Evolutionary conservation across 192 early-diverging fungal species (phyloP), one percentile per base, ranked within the genome.

Genomic region (Funneliformis mosseae): DNA sequence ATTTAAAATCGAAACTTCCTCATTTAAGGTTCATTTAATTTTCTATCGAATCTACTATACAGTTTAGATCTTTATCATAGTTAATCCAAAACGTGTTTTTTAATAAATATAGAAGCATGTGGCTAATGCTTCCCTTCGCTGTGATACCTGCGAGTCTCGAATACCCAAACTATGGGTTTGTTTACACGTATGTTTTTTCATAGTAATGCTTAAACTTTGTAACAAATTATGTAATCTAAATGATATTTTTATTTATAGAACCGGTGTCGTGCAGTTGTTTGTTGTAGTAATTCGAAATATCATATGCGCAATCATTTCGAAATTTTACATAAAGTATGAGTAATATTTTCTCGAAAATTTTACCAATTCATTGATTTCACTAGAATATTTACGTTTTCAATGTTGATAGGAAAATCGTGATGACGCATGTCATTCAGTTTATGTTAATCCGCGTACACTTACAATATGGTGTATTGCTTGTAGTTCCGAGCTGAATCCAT

Each of bases 161-260:
- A 73, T 84, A 18, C 83, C 85, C 61, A 79, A 42, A 27, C 66
- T 86, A 21, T 86, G 85, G 85, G 77, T 86, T 55, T 86, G 85
- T 60, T 38, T 86, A 41, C 81, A 86, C 73, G 85, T 84, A 84
- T 28, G 59, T 23, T 11, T 14, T 45, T 8, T 25, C 42, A 8
- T 21, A 25, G 10, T 3, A 11, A 39, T 25, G 4, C 21, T 60
- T 8, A 50, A 33, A 12, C 16, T 55, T n/a, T 39, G 48, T 59
- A 9, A n/a, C 5, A 46, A 27, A 28, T 33, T 33, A 9, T 61
- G 18, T 71, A 38, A 16, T 70, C 21, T 70, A 0, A 72, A 25
- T 33, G 28, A 50, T 45, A 18, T 18, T 5, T 23, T 72, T 41
- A 41, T 74, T n/a, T 27, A 9, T 60, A 69, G 38, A 28, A 27